Percentiles rank a stretch among this genome's conserved stretches.
phyloP scores from a whole-genome alignment of 305 asterid species.

The Fraxinus angustifolia region DNA sequence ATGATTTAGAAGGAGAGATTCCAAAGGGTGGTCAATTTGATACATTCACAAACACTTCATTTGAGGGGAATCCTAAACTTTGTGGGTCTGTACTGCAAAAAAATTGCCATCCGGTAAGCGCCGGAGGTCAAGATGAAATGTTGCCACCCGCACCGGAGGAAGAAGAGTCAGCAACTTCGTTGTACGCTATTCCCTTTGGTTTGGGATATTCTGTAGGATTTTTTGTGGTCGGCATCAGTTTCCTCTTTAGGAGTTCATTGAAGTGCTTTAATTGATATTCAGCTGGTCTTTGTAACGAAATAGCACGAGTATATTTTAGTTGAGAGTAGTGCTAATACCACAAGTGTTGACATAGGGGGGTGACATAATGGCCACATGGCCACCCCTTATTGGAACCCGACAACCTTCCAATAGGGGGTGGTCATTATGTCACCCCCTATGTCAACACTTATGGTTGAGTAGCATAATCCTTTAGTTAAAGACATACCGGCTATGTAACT shows the following conservation, averaged over 20 bases:
- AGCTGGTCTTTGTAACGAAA: neutral
- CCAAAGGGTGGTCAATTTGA: conserved; percentile 54
- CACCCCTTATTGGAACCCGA: too few species aligned
- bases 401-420: too few species aligned
- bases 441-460: too few species aligned
- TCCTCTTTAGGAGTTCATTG: neutral
- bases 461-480: too few species aligned
- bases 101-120: neutral
- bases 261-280: neutral
- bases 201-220: neutral
- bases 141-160: neutral
- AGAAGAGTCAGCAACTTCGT: neutral
- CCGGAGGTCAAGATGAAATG: neutral
- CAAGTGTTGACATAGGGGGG: too few species aligned
- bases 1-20: conserved; percentile 48
- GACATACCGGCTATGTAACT: too few species aligned
- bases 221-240: neutral
- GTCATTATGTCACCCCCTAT: too few species aligned
- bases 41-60: conserved; percentile 37
- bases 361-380: too few species aligned
- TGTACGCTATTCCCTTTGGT: neutral
- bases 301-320: neutral
- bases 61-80: conserved; percentile 27
- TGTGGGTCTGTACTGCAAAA: conserved; percentile 11
- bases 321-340: too few species aligned